Conservation (phyloP, 257 asterid genomes). For the Cinchona pubescens region DNA sequence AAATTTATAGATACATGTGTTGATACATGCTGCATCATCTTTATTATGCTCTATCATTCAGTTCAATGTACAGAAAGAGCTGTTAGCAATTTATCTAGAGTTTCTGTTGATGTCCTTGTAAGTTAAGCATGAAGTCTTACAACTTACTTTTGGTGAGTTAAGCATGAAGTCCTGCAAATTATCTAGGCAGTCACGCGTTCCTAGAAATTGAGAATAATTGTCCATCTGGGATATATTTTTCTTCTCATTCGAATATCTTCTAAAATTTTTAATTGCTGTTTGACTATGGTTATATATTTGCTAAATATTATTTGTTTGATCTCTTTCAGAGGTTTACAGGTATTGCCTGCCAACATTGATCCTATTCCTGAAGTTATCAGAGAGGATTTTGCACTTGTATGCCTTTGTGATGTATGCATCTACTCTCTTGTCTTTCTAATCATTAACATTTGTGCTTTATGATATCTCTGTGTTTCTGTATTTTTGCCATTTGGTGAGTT, state of each 20-base stretch:
- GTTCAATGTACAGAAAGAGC: not conserved
- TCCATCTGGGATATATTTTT: not conserved
- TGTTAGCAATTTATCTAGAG: not conserved
- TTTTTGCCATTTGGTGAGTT: not conserved
- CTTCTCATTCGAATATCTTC: not conserved
- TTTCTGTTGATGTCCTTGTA: not conserved
- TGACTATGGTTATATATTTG: not conserved
- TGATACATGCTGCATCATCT: not conserved
- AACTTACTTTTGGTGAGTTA: not conserved
- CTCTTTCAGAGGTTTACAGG: conserved; percentile 63
- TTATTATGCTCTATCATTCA: not conserved
- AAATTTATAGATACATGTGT: not conserved
- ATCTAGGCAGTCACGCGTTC: not conserved
- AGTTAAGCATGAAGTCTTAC: not conserved
- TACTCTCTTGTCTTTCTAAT: conserved; percentile 12
- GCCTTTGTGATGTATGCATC: conserved; percentile 72
- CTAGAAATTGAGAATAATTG: not conserved
- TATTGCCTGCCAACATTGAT: conserved; percentile 64
- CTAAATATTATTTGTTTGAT: conserved; percentile 7
- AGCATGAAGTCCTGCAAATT: too few species aligned
- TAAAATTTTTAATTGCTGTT: not conserved
- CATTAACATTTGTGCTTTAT: not conserved
- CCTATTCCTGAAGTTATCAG: conserved; percentile 74
- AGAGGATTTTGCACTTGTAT: conserved; percentile 55
- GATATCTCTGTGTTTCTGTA: not conserved